A percentile compares a stretch with the other conserved stretches of the same genome.
Conservation (phyloP, 2,329 filamentous ascomycete species). For the Dendryphion nanum region DNA sequence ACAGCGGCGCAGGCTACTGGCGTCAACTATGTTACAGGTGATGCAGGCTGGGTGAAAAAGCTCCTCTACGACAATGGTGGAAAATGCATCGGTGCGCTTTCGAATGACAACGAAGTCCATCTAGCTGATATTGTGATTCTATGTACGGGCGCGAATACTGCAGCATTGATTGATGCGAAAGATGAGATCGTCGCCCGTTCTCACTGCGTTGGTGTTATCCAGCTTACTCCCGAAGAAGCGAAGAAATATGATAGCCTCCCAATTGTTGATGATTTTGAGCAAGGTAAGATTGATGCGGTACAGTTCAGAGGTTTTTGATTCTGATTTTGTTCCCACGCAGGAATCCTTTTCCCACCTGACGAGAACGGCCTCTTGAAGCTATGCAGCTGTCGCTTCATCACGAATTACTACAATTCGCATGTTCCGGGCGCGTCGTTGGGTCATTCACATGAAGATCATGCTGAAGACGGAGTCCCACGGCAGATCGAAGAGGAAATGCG, state of each 20-base stretch:
- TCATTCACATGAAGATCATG: background rate
- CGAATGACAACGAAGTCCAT: constrained; percentile 9
- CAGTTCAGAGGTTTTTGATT: too few relatives aligned
- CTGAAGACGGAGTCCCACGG: background rate
- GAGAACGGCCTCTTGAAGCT: constrained; percentile 13
- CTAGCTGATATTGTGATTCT: constrained; percentile 42
- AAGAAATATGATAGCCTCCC: constrained; percentile 20
- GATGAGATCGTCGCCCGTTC: constrained; percentile 18
- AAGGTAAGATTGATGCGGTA: too few relatives aligned
- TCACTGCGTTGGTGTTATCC: constrained; percentile 26
- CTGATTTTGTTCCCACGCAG: too few relatives aligned
- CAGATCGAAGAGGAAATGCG: constrained; percentile 3
- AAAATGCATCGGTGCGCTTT: constrained; percentile 9
- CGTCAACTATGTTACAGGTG: constrained; percentile 22
- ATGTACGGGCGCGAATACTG: constrained; percentile 52
- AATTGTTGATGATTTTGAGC: constrained; percentile 22
- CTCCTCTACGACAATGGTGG: constrained; percentile 14
- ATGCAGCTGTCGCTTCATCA: constrained; percentile 15
- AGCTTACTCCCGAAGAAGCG: constrained; percentile 24
- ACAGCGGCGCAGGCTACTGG: constrained; percentile 53
- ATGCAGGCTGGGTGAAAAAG: constrained; percentile 22
- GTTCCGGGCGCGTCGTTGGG: constrained; percentile 1
- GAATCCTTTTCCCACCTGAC: constrained; percentile 18
- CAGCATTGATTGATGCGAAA: constrained; percentile 18
- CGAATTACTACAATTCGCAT: constrained; percentile 9